Evolutionary conservation across 2,329 filamentous ascomycete species (phyloP).

Genomic region (Aotearoamyces nothofagi): DNA sequence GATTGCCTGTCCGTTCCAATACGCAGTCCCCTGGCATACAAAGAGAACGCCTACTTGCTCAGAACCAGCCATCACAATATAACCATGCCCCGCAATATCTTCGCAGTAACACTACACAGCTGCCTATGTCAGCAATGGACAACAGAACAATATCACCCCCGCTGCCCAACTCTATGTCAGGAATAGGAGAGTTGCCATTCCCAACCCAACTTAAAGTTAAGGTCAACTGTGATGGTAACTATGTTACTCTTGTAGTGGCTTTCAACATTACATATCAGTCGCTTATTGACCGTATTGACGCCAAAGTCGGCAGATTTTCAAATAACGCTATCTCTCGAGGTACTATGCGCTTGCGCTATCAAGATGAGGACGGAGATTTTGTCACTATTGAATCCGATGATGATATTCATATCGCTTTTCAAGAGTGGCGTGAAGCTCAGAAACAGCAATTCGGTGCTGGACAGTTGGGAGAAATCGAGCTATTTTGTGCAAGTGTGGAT

Average conservation of each 20-base stretch:
- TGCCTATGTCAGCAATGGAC: constrained; percentile 18
- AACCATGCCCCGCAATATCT: constrained; percentile 23
- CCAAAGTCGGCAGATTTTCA: constrained; percentile 79
- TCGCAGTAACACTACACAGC: constrained; percentile 13
- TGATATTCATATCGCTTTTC: constrained; percentile 89
- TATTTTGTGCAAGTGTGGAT: constrained; percentile 51
- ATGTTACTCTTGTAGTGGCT: constrained; percentile 88
- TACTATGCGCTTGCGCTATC: constrained; percentile 75
- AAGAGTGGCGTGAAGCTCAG: constrained; percentile 77
- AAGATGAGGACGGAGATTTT: constrained; percentile 83
- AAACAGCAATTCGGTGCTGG: constrained; percentile 44
- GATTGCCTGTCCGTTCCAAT: constrained; percentile 49
- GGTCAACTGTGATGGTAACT: constrained; percentile 82
- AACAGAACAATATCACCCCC: constrained; percentile 29
- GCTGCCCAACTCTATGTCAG: constrained; percentile 15
- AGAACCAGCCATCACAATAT: constrained; percentile 28
- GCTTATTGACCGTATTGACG: constrained; percentile 87
- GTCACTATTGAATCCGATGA: constrained; percentile 92
- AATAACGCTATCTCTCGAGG: constrained; percentile 70
- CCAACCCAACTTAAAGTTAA: constrained; percentile 85
- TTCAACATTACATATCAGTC: constrained; percentile 93
- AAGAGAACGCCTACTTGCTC: constrained; percentile 37
- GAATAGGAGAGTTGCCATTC: constrained; percentile 32
- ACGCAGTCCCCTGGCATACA: constrained; percentile 58
- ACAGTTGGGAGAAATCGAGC: constrained; percentile 77